Evolutionary conservation across 2,329 filamentous ascomycete species (phyloP).

Genomic region (Alternaria panax): DNA sequence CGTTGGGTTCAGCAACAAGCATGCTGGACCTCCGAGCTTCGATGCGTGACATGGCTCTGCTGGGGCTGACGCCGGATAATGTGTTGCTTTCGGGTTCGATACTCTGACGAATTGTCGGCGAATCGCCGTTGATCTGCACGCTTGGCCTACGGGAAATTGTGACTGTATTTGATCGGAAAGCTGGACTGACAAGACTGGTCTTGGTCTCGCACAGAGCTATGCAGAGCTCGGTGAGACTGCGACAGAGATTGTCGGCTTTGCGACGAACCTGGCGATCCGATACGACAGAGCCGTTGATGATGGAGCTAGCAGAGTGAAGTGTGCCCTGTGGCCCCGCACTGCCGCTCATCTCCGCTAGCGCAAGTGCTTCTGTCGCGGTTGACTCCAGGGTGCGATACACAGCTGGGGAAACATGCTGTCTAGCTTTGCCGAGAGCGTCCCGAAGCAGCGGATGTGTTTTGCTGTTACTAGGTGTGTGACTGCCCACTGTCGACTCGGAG

Average conservation of each 20-base stretch:
- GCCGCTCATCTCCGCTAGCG: constrained; percentile 79
- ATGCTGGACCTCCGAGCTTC: constrained; percentile 54
- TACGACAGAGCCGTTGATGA: constrained; percentile 64
- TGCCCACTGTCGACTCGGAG: constrained; percentile 53
- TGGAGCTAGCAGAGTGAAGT: constrained; percentile 70
- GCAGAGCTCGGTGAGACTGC: constrained; percentile 90
- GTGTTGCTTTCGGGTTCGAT: constrained; percentile 48
- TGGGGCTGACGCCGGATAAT: constrained; percentile 42
- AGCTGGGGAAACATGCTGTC: constrained; percentile 70
- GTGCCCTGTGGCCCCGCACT: constrained; percentile 68
- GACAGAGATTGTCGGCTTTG: constrained; percentile 91
- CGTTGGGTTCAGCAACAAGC: constrained; percentile 22
- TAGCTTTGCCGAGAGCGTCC: constrained; percentile 81
- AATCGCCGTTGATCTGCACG: constrained; percentile 48
- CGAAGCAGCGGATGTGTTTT: constrained; percentile 80
- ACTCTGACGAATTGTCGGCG: constrained; percentile 41
- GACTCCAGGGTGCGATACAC: constrained; percentile 82
- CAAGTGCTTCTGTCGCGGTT: constrained; percentile 80
- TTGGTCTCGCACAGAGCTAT: constrained; percentile 69
- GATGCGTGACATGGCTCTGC: constrained; percentile 52
- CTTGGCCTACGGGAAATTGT: constrained; percentile 43
- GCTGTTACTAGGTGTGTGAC: constrained; percentile 58
- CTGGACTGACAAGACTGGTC: constrained; percentile 39
- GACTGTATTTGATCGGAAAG: constrained; percentile 34
- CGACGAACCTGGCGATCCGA: constrained; percentile 86